Evolutionary conservation across 140 eudicot genomes (phyloP).

Genomic region (Bidens hawaiensis): DNA sequence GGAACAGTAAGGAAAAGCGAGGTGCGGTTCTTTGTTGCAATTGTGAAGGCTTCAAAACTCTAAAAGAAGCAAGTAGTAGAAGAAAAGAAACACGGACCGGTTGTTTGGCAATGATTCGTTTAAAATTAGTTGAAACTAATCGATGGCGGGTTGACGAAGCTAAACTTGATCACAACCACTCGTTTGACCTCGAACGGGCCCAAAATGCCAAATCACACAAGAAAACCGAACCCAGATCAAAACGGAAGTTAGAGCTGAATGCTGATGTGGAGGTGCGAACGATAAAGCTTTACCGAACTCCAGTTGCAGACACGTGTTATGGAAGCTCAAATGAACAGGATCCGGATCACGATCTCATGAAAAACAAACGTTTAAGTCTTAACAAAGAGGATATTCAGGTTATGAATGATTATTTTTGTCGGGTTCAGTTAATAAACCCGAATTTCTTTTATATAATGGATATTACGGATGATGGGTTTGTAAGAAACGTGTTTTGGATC

Average conservation of each 20-base stretch:
- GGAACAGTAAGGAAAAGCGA: slow-evolving; percentile 83
- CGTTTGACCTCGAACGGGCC: slow-evolving; percentile 70
- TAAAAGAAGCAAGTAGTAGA: slow-evolving; percentile 64
- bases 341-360: slow-evolving; percentile 24
- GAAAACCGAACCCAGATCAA: slow-evolving; percentile 52
- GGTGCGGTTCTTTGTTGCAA: slow-evolving; percentile 93
- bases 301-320: slow-evolving; percentile 43
- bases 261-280: slow-evolving; percentile 66
- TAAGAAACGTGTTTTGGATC: slow-evolving; percentile 75
- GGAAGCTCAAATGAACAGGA: slow-evolving; percentile 53
- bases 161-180: slow-evolving; percentile 79
- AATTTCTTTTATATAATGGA: slow-evolving; percentile 73
- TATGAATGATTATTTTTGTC: slow-evolving; percentile 47
- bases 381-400: slow-evolving; percentile 48
- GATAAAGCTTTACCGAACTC: slow-evolving; percentile 64
- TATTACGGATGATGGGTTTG: slow-evolving; percentile 60
- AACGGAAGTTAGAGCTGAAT: slow-evolving; percentile 49
- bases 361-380: slow-evolving; percentile 41
- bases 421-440: slow-evolving; percentile 54
- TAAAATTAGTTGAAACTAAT: slow-evolving; percentile 59
- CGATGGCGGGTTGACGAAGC: slow-evolving; percentile 84
- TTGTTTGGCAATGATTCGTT: slow-evolving; percentile 78
- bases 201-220: slow-evolving; percentile 73
- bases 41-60: slow-evolving; percentile 80
- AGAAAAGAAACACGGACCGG: slow-evolving; percentile 88